Conservation (phyloP, 305 asterid species). For the Fraxinus paxiana region DNA sequence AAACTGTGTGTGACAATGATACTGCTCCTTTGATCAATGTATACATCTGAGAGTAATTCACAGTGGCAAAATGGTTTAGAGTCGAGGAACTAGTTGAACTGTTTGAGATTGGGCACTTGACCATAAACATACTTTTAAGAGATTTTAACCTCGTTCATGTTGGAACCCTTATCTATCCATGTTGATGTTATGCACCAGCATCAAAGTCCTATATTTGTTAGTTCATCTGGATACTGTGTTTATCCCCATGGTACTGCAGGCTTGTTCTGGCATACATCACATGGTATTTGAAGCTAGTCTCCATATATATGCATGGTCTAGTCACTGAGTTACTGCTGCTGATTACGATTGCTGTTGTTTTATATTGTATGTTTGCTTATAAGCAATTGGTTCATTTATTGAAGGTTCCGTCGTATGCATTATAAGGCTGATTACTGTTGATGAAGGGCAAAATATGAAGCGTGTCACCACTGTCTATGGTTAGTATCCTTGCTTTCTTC, state of each 20-base stretch:
- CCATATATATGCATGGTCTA: neutral
- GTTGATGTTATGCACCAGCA: neutral
- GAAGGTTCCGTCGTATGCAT: slow-evolving; percentile 53
- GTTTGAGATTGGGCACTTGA: neutral
- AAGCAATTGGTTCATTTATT: slow-evolving; percentile 18
- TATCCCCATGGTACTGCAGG: neutral
- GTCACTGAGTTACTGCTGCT: neutral
- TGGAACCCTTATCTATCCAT: neutral
- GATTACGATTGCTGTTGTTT: neutral
- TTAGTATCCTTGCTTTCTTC: slow-evolving; percentile 4
- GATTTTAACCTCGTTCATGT: neutral
- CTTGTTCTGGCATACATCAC: neutral
- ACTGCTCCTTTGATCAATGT: neutral
- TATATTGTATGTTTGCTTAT: neutral
- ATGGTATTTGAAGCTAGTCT: neutral
- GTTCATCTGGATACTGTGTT: neutral
- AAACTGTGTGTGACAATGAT: neutral
- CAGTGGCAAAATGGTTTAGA: slow-evolving; percentile 1
- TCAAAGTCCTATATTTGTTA: neutral
- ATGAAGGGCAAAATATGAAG: slow-evolving; percentile 15
- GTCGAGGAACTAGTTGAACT: neutral
- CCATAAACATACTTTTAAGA: neutral
- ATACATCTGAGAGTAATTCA: neutral
- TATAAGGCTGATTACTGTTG: slow-evolving; percentile 43
- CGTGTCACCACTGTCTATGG: slow-evolving; percentile 29